A percentile compares a stretch with the other conserved stretches of the same genome.
Evolutionary conservation across 179 eudicot genomes (phyloP).

Genomic region (Patellifolia procumbens): DNA sequence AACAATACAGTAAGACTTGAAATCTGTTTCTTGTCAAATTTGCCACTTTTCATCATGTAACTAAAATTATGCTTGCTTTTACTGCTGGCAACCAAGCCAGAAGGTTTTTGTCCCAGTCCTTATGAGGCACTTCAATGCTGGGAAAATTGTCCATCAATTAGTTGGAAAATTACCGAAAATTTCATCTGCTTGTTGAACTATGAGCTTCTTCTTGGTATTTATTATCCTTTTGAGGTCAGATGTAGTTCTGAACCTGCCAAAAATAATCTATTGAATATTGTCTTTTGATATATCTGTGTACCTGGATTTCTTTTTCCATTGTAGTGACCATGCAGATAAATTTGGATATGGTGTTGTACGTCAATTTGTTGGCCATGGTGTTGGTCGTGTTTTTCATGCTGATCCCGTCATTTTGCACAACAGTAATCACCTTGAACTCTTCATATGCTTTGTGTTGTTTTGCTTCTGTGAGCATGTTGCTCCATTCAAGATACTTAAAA

Average conservation of each 20-base stretch:
- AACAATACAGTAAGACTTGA: conserved; percentile 76
- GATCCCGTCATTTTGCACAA: conserved; percentile 80
- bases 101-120: neutral
- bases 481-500: neutral
- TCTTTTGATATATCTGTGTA: neutral
- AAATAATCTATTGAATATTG: neutral
- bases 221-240: neutral
- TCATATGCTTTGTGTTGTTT: conserved; percentile 1
- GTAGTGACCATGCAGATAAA: conserved; percentile 84
- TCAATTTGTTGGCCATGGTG: conserved; percentile 94
- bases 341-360: conserved; percentile 81
- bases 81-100: neutral
- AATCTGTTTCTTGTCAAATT: neutral
- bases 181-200: neutral
- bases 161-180: neutral
- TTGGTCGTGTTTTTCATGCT: conserved; percentile 89
- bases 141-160: neutral
- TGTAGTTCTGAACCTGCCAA: neutral
- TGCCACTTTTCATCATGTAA: neutral
- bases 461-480: neutral
- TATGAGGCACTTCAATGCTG: neutral
- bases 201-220: neutral
- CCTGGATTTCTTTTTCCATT: conserved; percentile 22
- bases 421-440: conserved; percentile 51
- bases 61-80: neutral